phyloP scores from a whole-genome alignment of 2,329 filamentous ascomycete genomes.

The Fusarium torreyae region DNA sequence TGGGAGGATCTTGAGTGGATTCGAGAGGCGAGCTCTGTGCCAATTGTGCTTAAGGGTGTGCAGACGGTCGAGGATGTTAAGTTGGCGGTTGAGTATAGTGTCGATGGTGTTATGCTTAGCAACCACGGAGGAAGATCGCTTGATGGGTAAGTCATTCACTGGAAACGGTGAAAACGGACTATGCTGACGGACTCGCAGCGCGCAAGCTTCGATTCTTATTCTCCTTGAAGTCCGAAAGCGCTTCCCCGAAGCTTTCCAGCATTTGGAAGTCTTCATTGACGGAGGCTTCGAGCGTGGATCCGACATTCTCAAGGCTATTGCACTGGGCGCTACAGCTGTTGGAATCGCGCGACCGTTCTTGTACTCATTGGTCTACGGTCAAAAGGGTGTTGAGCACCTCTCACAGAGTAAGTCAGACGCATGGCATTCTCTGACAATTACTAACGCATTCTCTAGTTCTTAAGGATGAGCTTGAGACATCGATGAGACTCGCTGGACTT shows the following conservation, averaged over 20 bases:
- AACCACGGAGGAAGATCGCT: constrained; percentile 72
- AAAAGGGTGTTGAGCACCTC: constrained; percentile 68
- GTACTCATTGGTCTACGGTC: constrained; percentile 68
- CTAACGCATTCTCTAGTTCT: constrained; percentile 40
- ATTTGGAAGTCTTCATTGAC: constrained; percentile 68
- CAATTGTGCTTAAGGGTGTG: constrained; percentile 71
- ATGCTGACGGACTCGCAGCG: constrained; percentile 23
- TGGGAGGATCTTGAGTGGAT: constrained; percentile 71
- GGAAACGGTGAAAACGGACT: rapidly evolving
- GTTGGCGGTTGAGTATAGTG: constrained; percentile 63
- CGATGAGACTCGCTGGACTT: constrained; percentile 51
- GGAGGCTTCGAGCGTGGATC: constrained; percentile 68
- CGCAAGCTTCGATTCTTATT: constrained; percentile 64
- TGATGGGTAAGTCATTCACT: constrained; percentile 57
- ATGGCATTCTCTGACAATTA: rapidly evolving
- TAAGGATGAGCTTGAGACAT: constrained; percentile 52
- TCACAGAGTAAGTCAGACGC: constrained; percentile 64
- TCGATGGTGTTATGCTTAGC: constrained; percentile 69
- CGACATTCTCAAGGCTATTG: constrained; percentile 69
- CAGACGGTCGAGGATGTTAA: constrained; percentile 70
- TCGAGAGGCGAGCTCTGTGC: constrained; percentile 60
- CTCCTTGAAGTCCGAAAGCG: constrained; percentile 66
- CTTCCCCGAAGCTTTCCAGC: constrained; percentile 65
- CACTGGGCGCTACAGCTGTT: constrained; percentile 67
- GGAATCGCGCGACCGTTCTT: constrained; percentile 68